phyloP scores from a whole-genome alignment of 2,329 filamentous ascomycete genomes.

The Lachnellula willkommii region DNA sequence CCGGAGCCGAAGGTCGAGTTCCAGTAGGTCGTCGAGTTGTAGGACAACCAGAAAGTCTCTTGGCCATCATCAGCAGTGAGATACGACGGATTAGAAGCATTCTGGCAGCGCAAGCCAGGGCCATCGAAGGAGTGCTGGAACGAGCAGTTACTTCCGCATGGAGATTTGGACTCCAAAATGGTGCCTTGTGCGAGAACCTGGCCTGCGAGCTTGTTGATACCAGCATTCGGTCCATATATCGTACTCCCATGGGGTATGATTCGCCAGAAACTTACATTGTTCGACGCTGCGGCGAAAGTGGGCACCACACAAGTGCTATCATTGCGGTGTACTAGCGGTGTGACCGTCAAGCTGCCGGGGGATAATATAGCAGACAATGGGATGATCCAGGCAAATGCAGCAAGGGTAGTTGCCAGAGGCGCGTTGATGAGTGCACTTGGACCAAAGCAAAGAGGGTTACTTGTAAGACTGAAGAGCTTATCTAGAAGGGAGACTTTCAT shows the following conservation, averaged over 20 bases:
- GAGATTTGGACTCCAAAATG: not conserved
- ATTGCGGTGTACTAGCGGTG: not conserved
- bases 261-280: not conserved
- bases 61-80: not conserved
- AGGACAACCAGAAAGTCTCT: not conserved
- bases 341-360: not conserved
- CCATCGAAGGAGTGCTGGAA: not conserved
- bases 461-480: constrained; percentile 1
- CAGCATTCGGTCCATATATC: not conserved
- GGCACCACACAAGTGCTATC: not conserved
- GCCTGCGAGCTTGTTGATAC: not conserved
- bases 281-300: not conserved
- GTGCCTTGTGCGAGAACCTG: not conserved
- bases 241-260: not conserved
- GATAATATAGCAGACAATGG: not conserved
- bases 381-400: not conserved
- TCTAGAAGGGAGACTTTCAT: not conserved
- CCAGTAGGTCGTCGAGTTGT: not conserved
- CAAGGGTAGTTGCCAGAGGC: not conserved
- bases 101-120: not conserved
- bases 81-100: not conserved
- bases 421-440: not conserved
- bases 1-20: too few species aligned
- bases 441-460: not conserved
- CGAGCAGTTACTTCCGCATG: not conserved